Conservation (phyloP, 169 alveolate genomes). For the Cryptosporidium ryanae region DNA sequence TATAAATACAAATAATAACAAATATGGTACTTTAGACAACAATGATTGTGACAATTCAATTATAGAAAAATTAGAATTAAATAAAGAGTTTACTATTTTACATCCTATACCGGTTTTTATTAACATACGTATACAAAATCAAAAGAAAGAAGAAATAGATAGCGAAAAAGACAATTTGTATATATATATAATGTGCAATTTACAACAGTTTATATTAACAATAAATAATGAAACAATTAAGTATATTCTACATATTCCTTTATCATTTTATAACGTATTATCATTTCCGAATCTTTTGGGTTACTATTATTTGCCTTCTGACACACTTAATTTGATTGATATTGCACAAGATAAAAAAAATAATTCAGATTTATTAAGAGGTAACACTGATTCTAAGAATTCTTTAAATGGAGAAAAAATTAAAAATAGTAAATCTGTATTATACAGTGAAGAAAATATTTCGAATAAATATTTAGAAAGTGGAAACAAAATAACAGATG, state of each 20-base stretch:
- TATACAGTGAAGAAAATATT: not conserved
- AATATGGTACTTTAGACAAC: not conserved
- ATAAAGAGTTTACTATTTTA: constrained; percentile 42
- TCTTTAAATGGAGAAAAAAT: not conserved
- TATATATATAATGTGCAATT: constrained; percentile 19
- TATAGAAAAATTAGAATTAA: not conserved
- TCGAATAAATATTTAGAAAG: not conserved
- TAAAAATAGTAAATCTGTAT: not conserved
- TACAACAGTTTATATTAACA: constrained; percentile 45
- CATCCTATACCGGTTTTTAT: constrained; percentile 59
- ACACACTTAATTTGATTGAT: constrained; percentile 10
- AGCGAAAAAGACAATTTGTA: constrained; percentile 34
- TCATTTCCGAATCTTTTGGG: constrained; percentile 43
- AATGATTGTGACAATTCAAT: not conserved
- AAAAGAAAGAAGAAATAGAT: constrained; percentile 26
- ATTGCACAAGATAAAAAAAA: not conserved
- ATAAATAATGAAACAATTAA: constrained; percentile 33
- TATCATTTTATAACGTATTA: constrained; percentile 34
- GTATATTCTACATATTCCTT: constrained; percentile 58
- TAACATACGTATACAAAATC: constrained; percentile 3
- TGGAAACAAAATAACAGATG: constrained; percentile 1
- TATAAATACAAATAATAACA: not conserved
- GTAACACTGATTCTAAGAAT: not conserved
- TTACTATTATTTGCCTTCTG: constrained; percentile 47
- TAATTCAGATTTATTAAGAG: not conserved